These are phyloP conservation scores for Penicillium subrubescens DNA, from an alignment of 495 filamentous ascomycete genomes.

Conservation along the genomic window DNA sequence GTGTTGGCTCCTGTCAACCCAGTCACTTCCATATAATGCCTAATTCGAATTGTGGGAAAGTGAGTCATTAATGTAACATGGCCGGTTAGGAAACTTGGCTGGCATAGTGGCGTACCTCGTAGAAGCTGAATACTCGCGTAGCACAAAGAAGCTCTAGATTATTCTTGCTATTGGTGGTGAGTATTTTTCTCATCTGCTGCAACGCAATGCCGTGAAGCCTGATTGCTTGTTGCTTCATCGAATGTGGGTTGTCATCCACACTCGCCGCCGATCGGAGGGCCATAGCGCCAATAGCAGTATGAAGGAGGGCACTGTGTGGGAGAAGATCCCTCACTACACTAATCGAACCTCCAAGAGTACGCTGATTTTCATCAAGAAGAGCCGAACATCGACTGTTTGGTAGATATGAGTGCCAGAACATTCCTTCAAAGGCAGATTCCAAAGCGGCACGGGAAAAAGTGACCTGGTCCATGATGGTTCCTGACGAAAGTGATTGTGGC, in stretches of 20 bases:
- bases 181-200: not conserved
- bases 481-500: not conserved
- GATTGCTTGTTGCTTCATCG: slow-evolving; percentile 9
- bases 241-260: not conserved
- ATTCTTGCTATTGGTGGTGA: not conserved
- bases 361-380: not conserved
- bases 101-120: slow-evolving; percentile 9
- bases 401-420: slow-evolving; percentile 7
- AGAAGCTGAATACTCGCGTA: slow-evolving; percentile 13
- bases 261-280: slow-evolving; percentile 3
- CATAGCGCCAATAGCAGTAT: slow-evolving; percentile 6
- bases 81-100: no score
- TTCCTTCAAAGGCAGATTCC: not conserved
- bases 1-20: not conserved
- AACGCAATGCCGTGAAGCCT: slow-evolving; percentile 8
- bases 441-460: slow-evolving; percentile 1
- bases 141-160: slow-evolving; percentile 5
- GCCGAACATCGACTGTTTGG: not conserved
- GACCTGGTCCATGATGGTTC: not conserved
- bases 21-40: slow-evolving; percentile 13
- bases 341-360: slow-evolving; percentile 13
- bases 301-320: slow-evolving; percentile 7
- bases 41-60: not conserved
- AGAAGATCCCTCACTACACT: slow-evolving; percentile 7
- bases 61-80: not conserved